Base-by-base conservation (phyloP, 2,329 filamentous ascomycete genomes). In the Hypomyces rosellus region DNA sequence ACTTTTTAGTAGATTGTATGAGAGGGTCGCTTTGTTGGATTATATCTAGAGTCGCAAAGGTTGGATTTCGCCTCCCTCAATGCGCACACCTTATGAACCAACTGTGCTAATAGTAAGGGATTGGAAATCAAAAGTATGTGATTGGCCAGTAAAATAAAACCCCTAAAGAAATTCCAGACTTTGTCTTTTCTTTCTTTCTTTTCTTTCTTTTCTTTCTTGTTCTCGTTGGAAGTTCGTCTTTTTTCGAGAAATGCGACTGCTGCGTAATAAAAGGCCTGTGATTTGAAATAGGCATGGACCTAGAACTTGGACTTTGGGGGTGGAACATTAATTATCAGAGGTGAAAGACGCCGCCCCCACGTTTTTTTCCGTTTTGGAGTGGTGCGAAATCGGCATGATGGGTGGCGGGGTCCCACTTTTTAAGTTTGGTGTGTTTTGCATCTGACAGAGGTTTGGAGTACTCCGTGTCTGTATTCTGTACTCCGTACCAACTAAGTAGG, bases 261-360 rank as follows among this genome's bases (percentile, higher is more conserved):
- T 55, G 56, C 50, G 60, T 63, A 67, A 65, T 67, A 44, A 61
- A 60, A 63, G 48, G 56, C 54, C 34, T 57, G 53, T 57, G 63
- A 67, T 67, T 67, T 60, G 60, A 63, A 66, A 66, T 65, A n/a
- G 59, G 33, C 5, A 20, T n/a, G 15, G 11, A 30, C 25, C 2
- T 30, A 5, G 25, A 11, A 30, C n/a, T n/a, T n/a, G n/a, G n/a
- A 30, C 25, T 30, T 11, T 7, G 18, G 4, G 15, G 6, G n/a
- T n/a, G n/a, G n/a, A n/a, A n/a, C n/a, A n/a, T n/a, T n/a, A n/a
- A n/a, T n/a, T n/a, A n/a, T n/a, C n/a, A n/a, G n/a, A n/a, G n/a
- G n/a, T 18, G 14, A 42, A 42, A 42, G 13, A 13, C 15, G 14
- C 20, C 20, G 34, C 14, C 42, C 42, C 42, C 42, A 45, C 42